phyloP scores from a whole-genome alignment of 1,284 basidiomycete species.

The Cerioporus squamosus region DNA sequence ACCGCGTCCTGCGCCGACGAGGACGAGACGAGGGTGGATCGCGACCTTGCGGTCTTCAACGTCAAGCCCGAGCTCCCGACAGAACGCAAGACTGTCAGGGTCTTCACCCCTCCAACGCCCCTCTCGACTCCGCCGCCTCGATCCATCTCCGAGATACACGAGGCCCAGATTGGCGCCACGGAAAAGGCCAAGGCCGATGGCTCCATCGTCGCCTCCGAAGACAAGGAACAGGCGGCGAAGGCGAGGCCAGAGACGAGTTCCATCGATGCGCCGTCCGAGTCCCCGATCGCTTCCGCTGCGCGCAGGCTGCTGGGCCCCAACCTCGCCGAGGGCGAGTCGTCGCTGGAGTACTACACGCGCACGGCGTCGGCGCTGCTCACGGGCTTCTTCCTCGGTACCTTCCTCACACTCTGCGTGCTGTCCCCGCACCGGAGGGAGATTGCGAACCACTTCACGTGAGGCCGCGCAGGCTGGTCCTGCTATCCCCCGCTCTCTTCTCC shows the following conservation, averaged over 20 bases:
- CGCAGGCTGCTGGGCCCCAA: conserved; percentile 12
- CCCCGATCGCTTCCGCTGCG: conserved; percentile 1
- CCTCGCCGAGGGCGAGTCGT: conserved; percentile 8
- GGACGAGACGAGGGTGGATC: conserved; percentile 21
- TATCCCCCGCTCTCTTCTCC: neutral
- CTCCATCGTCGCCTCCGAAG: neutral
- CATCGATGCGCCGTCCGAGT: neutral
- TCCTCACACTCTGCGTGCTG: conserved; percentile 40
- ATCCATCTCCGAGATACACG: neutral
- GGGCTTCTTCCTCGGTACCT: conserved; percentile 41
- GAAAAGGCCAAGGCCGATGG: neutral
- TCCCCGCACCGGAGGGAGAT: conserved; percentile 39
- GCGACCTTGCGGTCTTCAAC: conserved; percentile 13
- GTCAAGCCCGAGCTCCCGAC: neutral
- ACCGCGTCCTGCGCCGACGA: conserved; percentile 21
- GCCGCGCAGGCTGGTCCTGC: conserved; percentile 2
- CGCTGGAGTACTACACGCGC: conserved; percentile 31
- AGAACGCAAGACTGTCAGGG: neutral
- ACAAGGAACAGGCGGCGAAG: neutral
- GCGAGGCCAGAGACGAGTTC: neutral
- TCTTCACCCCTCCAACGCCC: conserved; percentile 1
- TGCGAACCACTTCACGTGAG: conserved; percentile 38
- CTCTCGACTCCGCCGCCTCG: conserved; percentile 1
- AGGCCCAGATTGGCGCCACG: neutral
- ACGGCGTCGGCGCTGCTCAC: conserved; percentile 42